Evolutionary conservation across 2,329 filamentous ascomycete species (phyloP), one percentile per base, ranked within the genome.

Genomic region (Talaromyces sp.): DNA sequence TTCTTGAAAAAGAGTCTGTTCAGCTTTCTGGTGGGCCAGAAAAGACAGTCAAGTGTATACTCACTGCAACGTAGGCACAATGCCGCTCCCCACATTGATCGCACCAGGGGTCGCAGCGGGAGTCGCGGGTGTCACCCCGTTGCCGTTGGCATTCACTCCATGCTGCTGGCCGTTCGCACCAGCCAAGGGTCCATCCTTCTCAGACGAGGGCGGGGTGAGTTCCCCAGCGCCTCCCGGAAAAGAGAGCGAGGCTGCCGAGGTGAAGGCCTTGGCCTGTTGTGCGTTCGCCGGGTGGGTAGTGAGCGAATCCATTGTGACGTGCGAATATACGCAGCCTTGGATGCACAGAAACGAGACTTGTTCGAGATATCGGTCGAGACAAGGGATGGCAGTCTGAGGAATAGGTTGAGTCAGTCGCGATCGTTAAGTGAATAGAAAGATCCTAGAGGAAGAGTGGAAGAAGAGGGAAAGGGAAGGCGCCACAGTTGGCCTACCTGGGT

Each of bases 21-120:
- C 81, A 82, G 81, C 78, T 75, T 75, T 78, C 73, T 79, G 78
- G 75, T 76, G 69, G 70, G 70, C 73, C 75, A 74, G 72, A 76
- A 75, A 64, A 72, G 75, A 74, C 73, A 75, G 72, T 44, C 69
- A 70, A 71, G 75, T 77, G 77, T 76, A 88, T 89, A 95, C 92
- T 92, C 91, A 96, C 92, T 97, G 92, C 85, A 97, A 85, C 70
- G 91, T 96, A 70, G 92, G 92, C 73, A 93, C 91, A 75, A 96
- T 90, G 72, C 92, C 92, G 81, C 90, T 96, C 67, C 91, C 91
- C 76, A 89, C 89, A 74, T 90, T 87, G 65, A 84, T 88, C 70
- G 91, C 92, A 75, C 86, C 89, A 76, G 94, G 94, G 66, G 94
- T 98, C 65, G 93, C 92, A 80, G 90, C 93, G 71, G 94, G 94